Conservation (phyloP, 2,329 filamentous ascomycete species). For the Penicillium sp. region DNA sequence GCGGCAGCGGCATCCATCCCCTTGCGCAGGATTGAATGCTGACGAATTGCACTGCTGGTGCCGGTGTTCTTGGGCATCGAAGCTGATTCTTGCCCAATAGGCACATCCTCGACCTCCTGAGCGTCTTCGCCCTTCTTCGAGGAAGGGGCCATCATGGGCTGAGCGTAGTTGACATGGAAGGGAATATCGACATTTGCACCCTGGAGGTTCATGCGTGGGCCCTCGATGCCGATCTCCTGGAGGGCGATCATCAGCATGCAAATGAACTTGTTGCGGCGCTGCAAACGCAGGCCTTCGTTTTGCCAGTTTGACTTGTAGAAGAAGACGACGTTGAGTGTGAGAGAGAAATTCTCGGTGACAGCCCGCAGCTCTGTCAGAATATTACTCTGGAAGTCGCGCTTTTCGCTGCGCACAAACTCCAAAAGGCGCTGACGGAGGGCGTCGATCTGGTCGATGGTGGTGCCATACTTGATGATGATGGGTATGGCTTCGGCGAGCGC, state of each 20-base stretch:
- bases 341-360: conserved; percentile 79
- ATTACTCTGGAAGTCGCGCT: conserved; percentile 84
- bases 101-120: conserved; percentile 39
- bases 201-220: conserved; percentile 71
- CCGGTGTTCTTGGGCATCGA: conserved; percentile 34
- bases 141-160: conserved; percentile 46
- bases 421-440: conserved; percentile 76
- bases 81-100: conserved; percentile 20
- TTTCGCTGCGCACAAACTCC: conserved; percentile 80
- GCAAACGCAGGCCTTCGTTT: conserved; percentile 86
- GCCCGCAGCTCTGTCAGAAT: conserved; percentile 82
- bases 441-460: conserved; percentile 79
- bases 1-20: conserved; percentile 44
- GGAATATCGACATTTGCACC: conserved; percentile 68
- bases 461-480: conserved; percentile 85
- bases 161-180: conserved; percentile 61
- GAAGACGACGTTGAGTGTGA: conserved; percentile 90
- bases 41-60: conserved; percentile 30
- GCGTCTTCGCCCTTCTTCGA: conserved; percentile 52
- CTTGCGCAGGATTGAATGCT: conserved; percentile 59
- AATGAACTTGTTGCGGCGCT: conserved; percentile 91
- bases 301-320: conserved; percentile 98
- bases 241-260: conserved; percentile 87
- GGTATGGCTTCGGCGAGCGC: conserved; percentile 83
- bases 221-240: conserved; percentile 80